Base-by-base conservation (phyloP, 140 eudicot genomes). In the Ambrosia hybrid region DNA sequence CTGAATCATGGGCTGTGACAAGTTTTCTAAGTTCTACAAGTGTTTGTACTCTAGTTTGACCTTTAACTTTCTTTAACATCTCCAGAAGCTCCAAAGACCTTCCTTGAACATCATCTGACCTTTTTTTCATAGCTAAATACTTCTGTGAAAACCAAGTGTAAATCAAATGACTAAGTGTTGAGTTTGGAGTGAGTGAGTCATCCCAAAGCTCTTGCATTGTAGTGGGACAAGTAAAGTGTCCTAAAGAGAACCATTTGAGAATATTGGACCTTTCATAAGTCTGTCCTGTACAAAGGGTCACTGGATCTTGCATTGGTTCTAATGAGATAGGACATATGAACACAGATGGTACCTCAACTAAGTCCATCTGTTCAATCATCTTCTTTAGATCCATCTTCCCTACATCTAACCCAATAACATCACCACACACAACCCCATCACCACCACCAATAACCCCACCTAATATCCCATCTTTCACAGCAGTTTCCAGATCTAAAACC, bases 241-340 rank as follows among this genome's bases (percentile, higher is more conserved):
- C 66, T 36, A 60, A 60, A 33, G 66, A 60, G 9, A 60, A 60
- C 66, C 66, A 60, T 60, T 60, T 60, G 45, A 60, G 66, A 2
- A 60, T 60, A 7, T 60, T 60, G 17, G 45, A 60, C 12, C 66
- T 11, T 4, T 60, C 66, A 34, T 60, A 60, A 10, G 66, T 60
- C 45, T 60, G 66, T 33, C 66, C 66, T 2, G 66, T 60, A 34
- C 66, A 60, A 34, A 60, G 66, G 8, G 66, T 60, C 66, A 60
- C 66, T 0, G 66, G 66, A 60, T 60, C 66, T 34, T 33, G 46
- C 97, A 91, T 91, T 65, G 97, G 92, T 37, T 91, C 97, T 15
- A 91, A 72, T 52, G 96, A 90, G 57, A 90, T 83, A 8, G 96
- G 96, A 71, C 96, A 90, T 10, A 90, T 85, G 74, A 90, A 90